Base-by-base conservation (phyloP, 2,329 filamentous ascomycete genomes). In the Arthrinium puccinioides region DNA sequence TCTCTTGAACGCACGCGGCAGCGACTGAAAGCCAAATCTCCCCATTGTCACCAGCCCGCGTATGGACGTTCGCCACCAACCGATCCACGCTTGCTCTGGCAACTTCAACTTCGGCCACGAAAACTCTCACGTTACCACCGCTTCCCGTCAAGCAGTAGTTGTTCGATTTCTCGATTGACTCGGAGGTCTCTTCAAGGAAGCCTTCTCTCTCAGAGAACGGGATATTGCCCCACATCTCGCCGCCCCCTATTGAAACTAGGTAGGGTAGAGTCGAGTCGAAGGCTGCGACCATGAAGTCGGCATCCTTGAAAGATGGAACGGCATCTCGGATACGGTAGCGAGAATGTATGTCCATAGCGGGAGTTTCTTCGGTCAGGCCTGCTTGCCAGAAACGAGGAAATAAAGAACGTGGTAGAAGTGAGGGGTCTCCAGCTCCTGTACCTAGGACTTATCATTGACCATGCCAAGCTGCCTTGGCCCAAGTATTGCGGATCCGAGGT, bases 181-280 rank as follows among this genome's bases (percentile, higher is more conserved):
- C 42, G 27, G 38, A 32, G 19, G 44, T 51, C 10, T 44, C 42
- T 11, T 52, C 42, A 4, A 36, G 6, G 15, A 54, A 54, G 11
- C 42, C 47, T 18, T 51, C 32, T 23, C 44, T 49, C 8, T 38
- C 37, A 5, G 49, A 53, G 26, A 56, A 51, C 15, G 42, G 54
- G 40, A 44, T 33, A 14, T 41, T 32, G 7, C 53, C 53, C 52
- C 56, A 57, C 49, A 54, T 53, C n/a, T 33, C 48, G 32, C 39
- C 45, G 32, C 48, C 56, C 23, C 49, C 56, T 14, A 48, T 39
- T 10, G 49, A 47, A 25, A 33, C 43, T 31, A 60, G 49, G 37
- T 52, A 45, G 32, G 51, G 47, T 25, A 60, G 32, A 8, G 46
- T 49, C 9, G 51, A 56, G 41, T 56, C 49, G 44, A 57, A 55